Evolutionary conservation across 495 filamentous ascomycete species (phyloP).

Genomic region (Aspergillus panamensis): DNA sequence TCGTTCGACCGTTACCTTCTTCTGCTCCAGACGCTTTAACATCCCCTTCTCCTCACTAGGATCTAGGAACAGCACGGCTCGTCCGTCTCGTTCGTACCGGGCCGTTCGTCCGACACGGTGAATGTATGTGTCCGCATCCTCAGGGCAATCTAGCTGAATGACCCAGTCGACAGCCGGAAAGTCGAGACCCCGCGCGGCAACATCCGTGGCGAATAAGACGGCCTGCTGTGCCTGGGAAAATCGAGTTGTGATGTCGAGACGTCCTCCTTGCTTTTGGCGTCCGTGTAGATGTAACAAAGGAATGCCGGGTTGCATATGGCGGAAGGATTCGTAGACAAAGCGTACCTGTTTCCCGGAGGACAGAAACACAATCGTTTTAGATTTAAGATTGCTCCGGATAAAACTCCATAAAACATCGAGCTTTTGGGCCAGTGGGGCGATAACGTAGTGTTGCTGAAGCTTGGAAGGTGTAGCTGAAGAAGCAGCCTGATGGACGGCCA

Average conservation of each 20-base stretch:
- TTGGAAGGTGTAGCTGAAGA: constrained; percentile 74
- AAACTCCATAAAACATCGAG: constrained; percentile 91
- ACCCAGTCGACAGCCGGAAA: constrained; percentile 99
- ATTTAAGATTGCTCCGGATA: constrained; percentile 79
- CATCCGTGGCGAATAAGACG: constrained; percentile 93
- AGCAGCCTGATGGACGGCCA: constrained; percentile 86
- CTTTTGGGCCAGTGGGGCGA: constrained; percentile 80
- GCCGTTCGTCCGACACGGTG: constrained; percentile 94
- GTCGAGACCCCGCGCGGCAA: constrained; percentile 88
- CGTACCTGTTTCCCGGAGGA: constrained; percentile 95
- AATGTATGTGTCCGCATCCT: constrained; percentile 96
- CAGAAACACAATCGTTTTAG: constrained; percentile 91
- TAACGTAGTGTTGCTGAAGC: constrained; percentile 86
- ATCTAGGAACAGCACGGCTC: constrained; percentile 86
- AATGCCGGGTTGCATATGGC: constrained; percentile 91
- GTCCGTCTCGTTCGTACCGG: constrained; percentile 82
- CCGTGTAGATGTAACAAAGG: constrained; percentile 94
- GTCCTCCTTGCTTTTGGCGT: constrained; percentile 83
- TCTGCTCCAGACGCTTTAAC: constrained; percentile 74
- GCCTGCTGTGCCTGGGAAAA: constrained; percentile 75
- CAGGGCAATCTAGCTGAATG: constrained; percentile 89
- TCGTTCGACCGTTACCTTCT: constrained; percentile 78
- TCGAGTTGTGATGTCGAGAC: constrained; percentile 77
- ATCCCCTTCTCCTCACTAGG: constrained; percentile 89
- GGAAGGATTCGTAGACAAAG: constrained; percentile 90